These are phyloP conservation scores for Suillus cothurnatus DNA, from an alignment of 768 basidiomycete species.

Conservation along the genomic window DNA sequence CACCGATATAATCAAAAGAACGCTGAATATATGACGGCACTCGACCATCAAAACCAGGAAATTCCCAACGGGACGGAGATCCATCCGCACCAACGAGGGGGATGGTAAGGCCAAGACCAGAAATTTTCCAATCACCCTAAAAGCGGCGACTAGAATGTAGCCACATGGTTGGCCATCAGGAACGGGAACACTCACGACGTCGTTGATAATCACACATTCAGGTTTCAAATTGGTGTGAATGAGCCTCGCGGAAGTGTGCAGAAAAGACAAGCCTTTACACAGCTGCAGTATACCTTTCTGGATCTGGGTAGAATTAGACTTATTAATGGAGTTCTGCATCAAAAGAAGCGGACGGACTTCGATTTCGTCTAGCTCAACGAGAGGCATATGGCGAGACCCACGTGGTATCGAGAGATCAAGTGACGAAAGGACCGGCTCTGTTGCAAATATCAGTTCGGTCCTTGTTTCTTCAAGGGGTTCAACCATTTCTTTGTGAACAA, in stretches of 20 bases:
- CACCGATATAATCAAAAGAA: slow-evolving; percentile 94
- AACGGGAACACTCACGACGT: slow-evolving; percentile 57
- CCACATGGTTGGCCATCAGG: background rate
- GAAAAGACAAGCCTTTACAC: slow-evolving; percentile 85
- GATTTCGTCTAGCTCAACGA: slow-evolving; percentile 92
- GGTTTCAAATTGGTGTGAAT: slow-evolving; percentile 91
- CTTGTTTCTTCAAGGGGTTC: slow-evolving; percentile 96
- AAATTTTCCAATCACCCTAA: slow-evolving; percentile 96
- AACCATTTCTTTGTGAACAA: slow-evolving; percentile 75
- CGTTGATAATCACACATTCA: slow-evolving; percentile 88
- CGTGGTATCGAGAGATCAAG: slow-evolving; percentile 77
- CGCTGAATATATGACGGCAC: slow-evolving; percentile 83
- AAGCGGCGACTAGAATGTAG: background rate
- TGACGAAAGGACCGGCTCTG: slow-evolving; percentile 85
- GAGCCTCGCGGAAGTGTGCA: slow-evolving; percentile 89
- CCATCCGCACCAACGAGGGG: slow-evolving; percentile 71
- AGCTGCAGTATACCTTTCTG: slow-evolving; percentile 96
- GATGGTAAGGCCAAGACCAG: slow-evolving; percentile 87
- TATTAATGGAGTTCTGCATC: background rate
- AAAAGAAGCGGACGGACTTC: slow-evolving; percentile 57
- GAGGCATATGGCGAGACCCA: slow-evolving; percentile 51
- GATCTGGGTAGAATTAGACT: slow-evolving; percentile 51
- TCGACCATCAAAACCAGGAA: slow-evolving; percentile 83
- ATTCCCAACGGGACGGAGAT: slow-evolving; percentile 81
- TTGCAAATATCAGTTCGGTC: slow-evolving; percentile 88